A percentile compares a stretch with the other conserved stretches of the same genome.
Conservation (phyloP, 495 filamentous ascomycete genomes). For the Neurospora sp. region DNA sequence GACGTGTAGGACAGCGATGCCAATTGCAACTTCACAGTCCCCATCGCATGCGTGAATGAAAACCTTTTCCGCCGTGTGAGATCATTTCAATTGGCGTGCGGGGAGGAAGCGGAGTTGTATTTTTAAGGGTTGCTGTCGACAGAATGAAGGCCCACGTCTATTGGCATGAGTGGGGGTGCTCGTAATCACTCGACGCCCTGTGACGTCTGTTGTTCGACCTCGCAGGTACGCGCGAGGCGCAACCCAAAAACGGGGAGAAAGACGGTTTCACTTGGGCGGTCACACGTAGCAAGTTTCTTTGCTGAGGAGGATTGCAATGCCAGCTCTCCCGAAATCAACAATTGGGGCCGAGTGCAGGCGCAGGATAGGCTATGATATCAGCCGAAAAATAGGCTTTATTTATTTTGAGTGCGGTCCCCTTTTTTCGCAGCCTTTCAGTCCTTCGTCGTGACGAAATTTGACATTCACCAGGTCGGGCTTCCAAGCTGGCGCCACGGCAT, state of each 20-base stretch:
- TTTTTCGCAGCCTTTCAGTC: not conserved
- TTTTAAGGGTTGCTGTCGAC: conserved; percentile 1
- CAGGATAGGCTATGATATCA: not conserved
- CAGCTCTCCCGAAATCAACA: not conserved
- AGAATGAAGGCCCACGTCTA: conserved; percentile 7
- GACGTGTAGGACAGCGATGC: not conserved
- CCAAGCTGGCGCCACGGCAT: not conserved
- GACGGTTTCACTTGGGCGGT: not conserved
- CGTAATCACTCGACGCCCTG: conserved; percentile 5
- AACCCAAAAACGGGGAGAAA: not conserved
- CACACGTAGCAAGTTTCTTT: conserved; percentile 1
- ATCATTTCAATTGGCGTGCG: not conserved
- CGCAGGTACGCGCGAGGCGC: not conserved
- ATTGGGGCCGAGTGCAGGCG: not conserved
- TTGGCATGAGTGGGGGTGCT: conserved; percentile 6
- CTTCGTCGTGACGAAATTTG: not conserved
- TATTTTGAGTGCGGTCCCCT: not conserved
- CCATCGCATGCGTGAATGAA: not conserved
- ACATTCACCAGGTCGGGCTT: not conserved
- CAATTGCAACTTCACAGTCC: not conserved
- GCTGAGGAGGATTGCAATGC: conserved; percentile 1
- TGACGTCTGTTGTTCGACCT: conserved; percentile 13
- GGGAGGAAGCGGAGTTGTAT: not conserved
- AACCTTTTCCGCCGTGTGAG: not conserved
- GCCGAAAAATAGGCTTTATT: not conserved